phyloP scores from a whole-genome alignment of 345 rosid genomes.

The Hevea brasiliensis region DNA sequence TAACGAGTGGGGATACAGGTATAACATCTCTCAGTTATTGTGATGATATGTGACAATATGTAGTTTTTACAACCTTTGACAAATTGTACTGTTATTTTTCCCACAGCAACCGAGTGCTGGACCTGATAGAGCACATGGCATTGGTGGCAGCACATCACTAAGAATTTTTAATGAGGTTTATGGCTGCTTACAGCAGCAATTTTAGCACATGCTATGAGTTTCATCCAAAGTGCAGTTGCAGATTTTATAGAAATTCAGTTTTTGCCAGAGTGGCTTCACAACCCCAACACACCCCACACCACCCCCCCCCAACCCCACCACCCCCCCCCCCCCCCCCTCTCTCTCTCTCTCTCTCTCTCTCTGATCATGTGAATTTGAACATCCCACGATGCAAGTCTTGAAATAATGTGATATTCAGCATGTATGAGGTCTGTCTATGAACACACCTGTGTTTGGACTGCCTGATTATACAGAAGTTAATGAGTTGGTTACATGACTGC shows the following conservation, averaged over 20 bases:
- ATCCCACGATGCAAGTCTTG: background rate
- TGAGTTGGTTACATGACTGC: background rate
- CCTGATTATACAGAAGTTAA: background rate
- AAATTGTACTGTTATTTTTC: conserved; percentile 13
- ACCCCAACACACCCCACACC: too few species aligned
- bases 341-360: background rate
- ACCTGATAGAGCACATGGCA: conserved; percentile 95
- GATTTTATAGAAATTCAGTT: conserved; percentile 8
- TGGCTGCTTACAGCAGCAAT: background rate
- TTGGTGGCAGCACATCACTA: conserved; percentile 62
- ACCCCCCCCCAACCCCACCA: too few species aligned
- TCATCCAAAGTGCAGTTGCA: conserved; percentile 10
- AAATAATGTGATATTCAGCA: conserved; percentile 8
- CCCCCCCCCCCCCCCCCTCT: too few species aligned
- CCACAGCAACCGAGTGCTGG: conserved; percentile 93
- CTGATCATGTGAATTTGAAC: background rate
- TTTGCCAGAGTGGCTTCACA: conserved; percentile 1
- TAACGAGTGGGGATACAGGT: conserved; percentile 99
- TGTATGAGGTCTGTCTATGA: background rate
- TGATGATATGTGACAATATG: background rate
- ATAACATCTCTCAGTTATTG: conserved; percentile 6
- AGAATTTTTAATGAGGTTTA: background rate
- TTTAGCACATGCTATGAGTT: background rate
- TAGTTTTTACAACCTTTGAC: background rate
- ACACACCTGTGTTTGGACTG: background rate